Base-by-base conservation (phyloP, 805 yeast genomes). In the Isabelozyma pseudorhagii region DNA sequence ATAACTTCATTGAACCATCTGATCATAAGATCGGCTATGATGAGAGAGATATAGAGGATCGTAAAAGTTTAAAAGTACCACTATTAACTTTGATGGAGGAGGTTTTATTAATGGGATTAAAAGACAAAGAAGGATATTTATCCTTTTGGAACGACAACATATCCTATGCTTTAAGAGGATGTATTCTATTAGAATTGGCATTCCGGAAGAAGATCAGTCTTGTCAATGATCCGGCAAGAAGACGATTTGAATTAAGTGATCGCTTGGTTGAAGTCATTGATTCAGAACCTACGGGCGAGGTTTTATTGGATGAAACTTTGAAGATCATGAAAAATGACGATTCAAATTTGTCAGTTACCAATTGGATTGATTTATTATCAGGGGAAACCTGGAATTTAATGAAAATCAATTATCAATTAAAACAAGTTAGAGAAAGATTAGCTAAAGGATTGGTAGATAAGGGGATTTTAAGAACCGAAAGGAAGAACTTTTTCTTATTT, bases 141-240 rank as follows among this genome's bases (percentile, higher is more conserved):
- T 90, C 97, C 28, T 94, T 94, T 71, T 94, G 99, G 99, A 94
- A 94, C 66, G 99, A 94, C 69, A 92, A 90, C 69, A 92, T 94
- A 48, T 90, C 97, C 21, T 94, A 94, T 71, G 97, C 97, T 1
- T 78, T 94, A 51, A 83, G 99, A 60, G 99, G 99, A 10, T 87
- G 97, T 66, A 93, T 94, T 51, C 63, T 94, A 47, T 79, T 94
- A 65, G 99, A 94, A 69, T 78, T 94, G 68, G 97, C 97, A 2
- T 82, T 94, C 61, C 82, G 97, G 58, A 92, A 91, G 51, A 88
- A 89, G 63, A 89, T 94, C 60, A 79, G 91, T 48, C 83, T 94
- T 75, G 87, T 91, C 45, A 89, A 89, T 63, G 99, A 94, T 65
- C 91, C 97, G 1, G 89, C 93, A 10, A 82, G 98, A 61, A 83